Conservation (phyloP, 148 eudicot genomes). For the Polygonum aviculare region DNA sequence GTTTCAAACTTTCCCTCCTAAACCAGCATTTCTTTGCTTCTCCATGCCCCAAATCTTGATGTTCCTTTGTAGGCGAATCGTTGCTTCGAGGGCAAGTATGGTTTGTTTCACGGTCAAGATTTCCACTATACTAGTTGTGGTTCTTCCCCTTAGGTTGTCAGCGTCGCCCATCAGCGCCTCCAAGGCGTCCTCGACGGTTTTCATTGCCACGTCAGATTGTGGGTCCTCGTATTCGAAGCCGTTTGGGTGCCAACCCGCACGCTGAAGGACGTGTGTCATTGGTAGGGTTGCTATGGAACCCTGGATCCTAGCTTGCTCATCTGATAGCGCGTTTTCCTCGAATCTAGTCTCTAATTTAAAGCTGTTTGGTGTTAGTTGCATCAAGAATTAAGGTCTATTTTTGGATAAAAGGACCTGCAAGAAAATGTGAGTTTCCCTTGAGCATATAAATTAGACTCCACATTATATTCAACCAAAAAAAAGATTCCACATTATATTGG, state of each 20-base stretch:
- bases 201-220: slow-evolving; percentile 10
- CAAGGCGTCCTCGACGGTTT: slow-evolving; percentile 16
- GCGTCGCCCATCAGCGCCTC: slow-evolving; percentile 31
- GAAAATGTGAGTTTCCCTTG: background rate
- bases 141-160: slow-evolving; percentile 33
- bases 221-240: background rate
- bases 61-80: slow-evolving; percentile 20
- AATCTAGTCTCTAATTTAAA: slow-evolving; percentile 13
- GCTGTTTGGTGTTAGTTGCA: background rate
- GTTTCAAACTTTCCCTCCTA: background rate
- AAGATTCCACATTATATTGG: too few relatives aligned
- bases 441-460: too few relatives aligned
- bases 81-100: slow-evolving; percentile 32
- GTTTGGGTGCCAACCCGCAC: background rate
- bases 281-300: slow-evolving; percentile 33
- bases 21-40: background rate
- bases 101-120: slow-evolving; percentile 30
- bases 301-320: slow-evolving; percentile 33
- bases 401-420: too few relatives aligned
- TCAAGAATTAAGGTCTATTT: background rate
- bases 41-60: slow-evolving; percentile 8
- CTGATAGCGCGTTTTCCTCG: slow-evolving; percentile 30
- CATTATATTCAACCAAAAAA: too few relatives aligned
- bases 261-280: slow-evolving; percentile 11
- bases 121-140: slow-evolving; percentile 29